Base-by-base conservation (phyloP, 2,329 filamentous ascomycete genomes). In the Calonectria pseudoreteaudii region DNA sequence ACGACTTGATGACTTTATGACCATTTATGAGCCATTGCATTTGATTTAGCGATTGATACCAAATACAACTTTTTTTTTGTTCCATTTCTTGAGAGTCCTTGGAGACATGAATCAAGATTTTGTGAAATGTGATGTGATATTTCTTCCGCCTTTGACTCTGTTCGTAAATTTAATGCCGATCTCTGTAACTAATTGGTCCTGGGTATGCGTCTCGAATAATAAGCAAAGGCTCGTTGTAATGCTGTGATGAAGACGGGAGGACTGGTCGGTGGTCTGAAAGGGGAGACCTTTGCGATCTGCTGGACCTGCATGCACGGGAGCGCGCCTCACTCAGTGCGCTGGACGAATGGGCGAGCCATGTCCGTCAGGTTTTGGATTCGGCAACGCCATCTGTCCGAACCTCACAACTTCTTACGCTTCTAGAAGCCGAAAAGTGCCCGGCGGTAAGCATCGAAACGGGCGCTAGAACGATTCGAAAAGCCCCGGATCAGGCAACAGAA, bases 401-500 rank as follows among this genome's bases (percentile, higher is more conserved):
- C 56, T 62, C 11, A 41, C 36, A 41, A n/a, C n/a, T n/a, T 28
- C 11, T 62, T 41, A 62, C 56, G 16, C 16, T 10, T 41, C 34
- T 26, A 62, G 36, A 62, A 31, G 38, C n/a, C 36, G 23, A 62
- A 41, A 41, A 20, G 56, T 20, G 34, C 3, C 14, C 34, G 8
- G 56, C 36, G 16, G 56, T 26, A 60, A 38, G 56, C 56, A 41
- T 41, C 34, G 23, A 41, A 38, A 38, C 23, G 23, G 36, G 34
- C 56, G 34, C 56, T 62, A 62, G 56, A 62, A 62, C 36, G 20
- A 62, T 41, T 62, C 14, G 56, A 62, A 62, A 62, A 62, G 56
- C 23, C 56, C 14, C 56, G 7, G 16, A 62, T 23, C 36, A 62
- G 56, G 56, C 56, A 62, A 23, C 28, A 62, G 56, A 30, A 62